Base-by-base conservation (phyloP, 306 rosid species). In the Cucumis melo region DNA sequence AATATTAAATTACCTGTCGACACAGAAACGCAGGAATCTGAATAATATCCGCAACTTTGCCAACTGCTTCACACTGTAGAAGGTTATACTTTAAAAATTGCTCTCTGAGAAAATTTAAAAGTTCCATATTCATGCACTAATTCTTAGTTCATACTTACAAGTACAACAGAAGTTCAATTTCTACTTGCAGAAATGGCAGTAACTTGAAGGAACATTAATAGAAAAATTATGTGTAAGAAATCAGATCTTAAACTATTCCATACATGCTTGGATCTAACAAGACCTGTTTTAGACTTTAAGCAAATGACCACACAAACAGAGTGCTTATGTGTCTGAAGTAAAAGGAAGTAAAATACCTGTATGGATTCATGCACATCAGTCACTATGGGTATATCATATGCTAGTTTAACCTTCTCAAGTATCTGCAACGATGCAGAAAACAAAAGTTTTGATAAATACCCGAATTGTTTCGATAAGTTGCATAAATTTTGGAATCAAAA, bases 11-110 rank as follows among this genome's bases (percentile, higher is more conserved):
- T 80, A 94, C 95, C 88, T 94, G 98, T 34, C 95, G 98, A 76
- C 97, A 94, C 74, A 90, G 80, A 87, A 94, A 94, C 78, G 98
- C 97, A 80, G 97, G 98, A 86, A 91, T 94, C 88, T 91, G 98
- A 85, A 94, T 91, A 73, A 94, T 85, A 80, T 90, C 97, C 76
- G 95, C 98, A 82, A 94, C 98, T 86, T 72, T 91, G 78, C 96
- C 97, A 81, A 91, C 98, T 84, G 87, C 39, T 86, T 91, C 98
- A 76, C 97, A 91, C 98, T 94, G 84, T 66, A 32, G 75, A 80
- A 57, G 73, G 73, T 50, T 4, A 72, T 24, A 24, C 6, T 3
- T 72, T 23, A 23, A 23, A 71, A 7, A 4, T 24, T n/a, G 3
- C 36, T 0, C 34, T 23, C 55, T 41, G 54, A 14, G 46, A 44